These are phyloP conservation scores for Aspergillus sp. DNA, from an alignment of 2,329 filamentous ascomycete genomes.

Conservation along the genomic window DNA sequence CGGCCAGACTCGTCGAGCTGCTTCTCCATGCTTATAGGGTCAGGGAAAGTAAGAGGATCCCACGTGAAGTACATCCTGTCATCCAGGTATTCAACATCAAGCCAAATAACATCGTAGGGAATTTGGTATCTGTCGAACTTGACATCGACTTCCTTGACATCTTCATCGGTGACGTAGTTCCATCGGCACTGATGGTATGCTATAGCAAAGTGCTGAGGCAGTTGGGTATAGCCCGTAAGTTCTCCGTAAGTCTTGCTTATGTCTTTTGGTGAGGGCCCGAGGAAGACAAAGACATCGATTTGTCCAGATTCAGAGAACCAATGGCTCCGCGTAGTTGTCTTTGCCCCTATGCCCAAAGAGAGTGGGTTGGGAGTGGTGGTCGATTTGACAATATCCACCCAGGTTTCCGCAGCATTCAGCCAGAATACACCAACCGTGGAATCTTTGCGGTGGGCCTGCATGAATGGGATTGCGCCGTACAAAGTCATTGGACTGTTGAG, in stretches of 20 bases:
- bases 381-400: conserved; percentile 85
- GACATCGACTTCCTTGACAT: conserved; percentile 90
- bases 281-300: conserved; percentile 87
- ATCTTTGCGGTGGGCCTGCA: conserved; percentile 91
- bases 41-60: conserved; percentile 78
- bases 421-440: conserved; percentile 95
- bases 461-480: conserved; percentile 93
- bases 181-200: conserved; percentile 96
- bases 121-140: conserved; percentile 95
- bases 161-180: conserved; percentile 97
- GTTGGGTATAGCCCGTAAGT: conserved; percentile 79
- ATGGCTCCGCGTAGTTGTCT: conserved; percentile 76
- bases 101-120: conserved; percentile 97
- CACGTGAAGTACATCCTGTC: conserved; percentile 98
- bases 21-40: conserved; percentile 79
- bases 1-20: conserved; percentile 76
- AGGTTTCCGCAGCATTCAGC: conserved; percentile 94
- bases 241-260: conserved; percentile 75
- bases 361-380: conserved; percentile 66
- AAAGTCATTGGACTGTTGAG: conserved; percentile 97
- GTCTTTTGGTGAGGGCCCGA: conserved; percentile 77
- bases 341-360: conserved; percentile 58
- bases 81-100: conserved; percentile 95
- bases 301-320: conserved; percentile 93
- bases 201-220: conserved; percentile 86